These are phyloP conservation scores for Scheffersomyces stambukii DNA, from an alignment of 1,139 yeast species.

Conservation along the genomic window DNA sequence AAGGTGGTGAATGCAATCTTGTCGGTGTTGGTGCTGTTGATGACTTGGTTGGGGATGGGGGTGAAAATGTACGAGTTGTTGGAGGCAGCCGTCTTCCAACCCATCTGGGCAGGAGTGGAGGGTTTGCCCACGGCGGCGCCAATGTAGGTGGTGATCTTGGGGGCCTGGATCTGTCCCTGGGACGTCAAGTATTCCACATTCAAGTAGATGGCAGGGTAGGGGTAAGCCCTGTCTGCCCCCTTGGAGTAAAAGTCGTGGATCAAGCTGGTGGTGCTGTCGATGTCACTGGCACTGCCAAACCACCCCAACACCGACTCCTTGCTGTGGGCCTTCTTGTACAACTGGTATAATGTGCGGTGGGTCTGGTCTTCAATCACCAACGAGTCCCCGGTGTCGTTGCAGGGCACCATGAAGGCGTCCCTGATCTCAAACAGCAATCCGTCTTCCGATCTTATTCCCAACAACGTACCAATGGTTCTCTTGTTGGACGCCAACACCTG, in stretches of 20 bases:
- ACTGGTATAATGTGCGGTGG: constrained; percentile 65
- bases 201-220: constrained; percentile 76
- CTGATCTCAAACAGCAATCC: constrained; percentile 74
- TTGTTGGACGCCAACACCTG: constrained; percentile 45
- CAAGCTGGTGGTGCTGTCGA: constrained; percentile 75
- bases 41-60: constrained; percentile 68
- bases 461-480: constrained; percentile 77
- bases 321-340: constrained; percentile 77
- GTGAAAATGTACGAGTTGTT: constrained; percentile 65
- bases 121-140: constrained; percentile 72
- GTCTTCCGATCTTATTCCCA: constrained; percentile 82
- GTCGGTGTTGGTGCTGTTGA: constrained; percentile 58
- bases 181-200: constrained; percentile 49
- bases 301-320: constrained; percentile 82
- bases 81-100: constrained; percentile 36
- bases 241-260: constrained; percentile 81
- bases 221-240: constrained; percentile 64
- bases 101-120: constrained; percentile 37
- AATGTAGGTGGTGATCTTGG: constrained; percentile 61
- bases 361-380: constrained; percentile 72
- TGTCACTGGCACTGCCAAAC: constrained; percentile 67
- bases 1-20: constrained; percentile 48
- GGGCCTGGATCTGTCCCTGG: constrained; percentile 31
- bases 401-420: constrained; percentile 81
- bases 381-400: constrained; percentile 71